These are phyloP conservation scores for Boechera retrofracta DNA, from an alignment of 345 rosid genomes.

Conservation along the genomic window DNA sequence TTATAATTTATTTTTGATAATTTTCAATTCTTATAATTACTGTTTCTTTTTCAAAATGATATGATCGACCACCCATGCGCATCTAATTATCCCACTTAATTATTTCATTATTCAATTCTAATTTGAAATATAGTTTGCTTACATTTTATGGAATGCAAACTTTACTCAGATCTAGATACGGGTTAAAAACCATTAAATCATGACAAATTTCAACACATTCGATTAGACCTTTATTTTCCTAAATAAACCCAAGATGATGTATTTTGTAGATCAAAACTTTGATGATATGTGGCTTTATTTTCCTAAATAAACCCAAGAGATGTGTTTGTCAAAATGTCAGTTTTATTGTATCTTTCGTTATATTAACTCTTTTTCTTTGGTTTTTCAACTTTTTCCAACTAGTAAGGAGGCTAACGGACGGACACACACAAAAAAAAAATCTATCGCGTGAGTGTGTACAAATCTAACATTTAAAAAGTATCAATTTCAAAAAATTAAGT, in stretches of 20 bases:
- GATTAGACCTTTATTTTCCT: background rate
- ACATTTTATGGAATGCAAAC: background rate
- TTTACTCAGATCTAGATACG: background rate
- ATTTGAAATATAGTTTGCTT: background rate
- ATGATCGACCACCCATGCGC: background rate
- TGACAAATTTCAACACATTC: background rate
- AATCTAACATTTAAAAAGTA: too few relatives aligned
- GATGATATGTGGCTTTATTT: background rate
- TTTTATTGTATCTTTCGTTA: background rate
- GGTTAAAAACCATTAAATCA: background rate
- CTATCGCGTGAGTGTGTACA: too few relatives aligned
- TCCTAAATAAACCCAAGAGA: background rate
- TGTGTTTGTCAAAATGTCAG: slow-evolving; percentile 15
- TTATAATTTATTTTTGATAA: too few relatives aligned
- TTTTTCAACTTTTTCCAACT: too few relatives aligned
- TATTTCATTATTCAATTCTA: background rate
- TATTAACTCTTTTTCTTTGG: background rate
- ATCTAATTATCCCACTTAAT: slow-evolving; percentile 1
- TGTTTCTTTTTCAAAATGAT: background rate
- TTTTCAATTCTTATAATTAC: too few relatives aligned
- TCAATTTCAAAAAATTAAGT: too few relatives aligned
- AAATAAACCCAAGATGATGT: background rate
- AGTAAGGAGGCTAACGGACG: too few relatives aligned
- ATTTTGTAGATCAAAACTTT: slow-evolving; percentile 15
- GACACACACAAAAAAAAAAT: too few relatives aligned